Percentiles rank a stretch among this genome's conserved stretches.
These are phyloP conservation scores for Lactarius hatsudake DNA, from an alignment of 768 basidiomycete genomes.

Conservation along the genomic window DNA sequence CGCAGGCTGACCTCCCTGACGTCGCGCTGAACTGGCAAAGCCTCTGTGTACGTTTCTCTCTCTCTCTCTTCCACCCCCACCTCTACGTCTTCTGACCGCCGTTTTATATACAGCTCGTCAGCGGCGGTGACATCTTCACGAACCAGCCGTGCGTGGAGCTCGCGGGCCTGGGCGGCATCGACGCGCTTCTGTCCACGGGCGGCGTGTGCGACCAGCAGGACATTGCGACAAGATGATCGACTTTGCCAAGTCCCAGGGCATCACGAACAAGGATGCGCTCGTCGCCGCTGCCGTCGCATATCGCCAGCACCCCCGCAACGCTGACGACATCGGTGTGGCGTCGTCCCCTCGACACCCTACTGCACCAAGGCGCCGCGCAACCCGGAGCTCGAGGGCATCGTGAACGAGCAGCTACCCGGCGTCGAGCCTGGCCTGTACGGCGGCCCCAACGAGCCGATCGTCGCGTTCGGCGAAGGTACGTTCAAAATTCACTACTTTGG, in stretches of 20 bases:
- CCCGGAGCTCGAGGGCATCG: slow-evolving; percentile 45
- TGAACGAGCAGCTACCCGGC: slow-evolving; percentile 52
- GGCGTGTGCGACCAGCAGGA: slow-evolving; percentile 50
- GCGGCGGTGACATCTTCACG: slow-evolving; percentile 43
- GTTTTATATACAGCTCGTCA: slow-evolving; percentile 29
- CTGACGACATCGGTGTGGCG: slow-evolving; percentile 40
- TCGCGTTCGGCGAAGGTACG: slow-evolving; percentile 46
- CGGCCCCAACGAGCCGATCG: slow-evolving; percentile 45
- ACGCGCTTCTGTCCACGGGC: slow-evolving; percentile 45
- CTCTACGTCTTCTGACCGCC: no score
- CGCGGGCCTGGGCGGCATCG: slow-evolving; percentile 41
- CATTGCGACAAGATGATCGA: slow-evolving; percentile 50
- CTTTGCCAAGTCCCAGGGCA: slow-evolving; percentile 46
- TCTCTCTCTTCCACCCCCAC: no score
- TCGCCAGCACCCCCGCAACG: slow-evolving; percentile 43
- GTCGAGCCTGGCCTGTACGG: slow-evolving; percentile 54
- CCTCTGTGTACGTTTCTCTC: slow-evolving; percentile 40
- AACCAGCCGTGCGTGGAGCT: slow-evolving; percentile 42
- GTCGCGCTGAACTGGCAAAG: slow-evolving; percentile 45
- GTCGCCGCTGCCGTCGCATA: slow-evolving; percentile 45
- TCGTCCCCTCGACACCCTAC: slow-evolving; percentile 48
- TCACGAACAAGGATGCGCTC: slow-evolving; percentile 40
- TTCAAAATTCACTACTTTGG: neutral
- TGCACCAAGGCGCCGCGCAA: slow-evolving; percentile 55
- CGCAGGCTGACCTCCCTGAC: slow-evolving; percentile 37